Base-by-base conservation (phyloP, 1,284 basidiomycete genomes). In the Xerocomus amazonicus region DNA sequence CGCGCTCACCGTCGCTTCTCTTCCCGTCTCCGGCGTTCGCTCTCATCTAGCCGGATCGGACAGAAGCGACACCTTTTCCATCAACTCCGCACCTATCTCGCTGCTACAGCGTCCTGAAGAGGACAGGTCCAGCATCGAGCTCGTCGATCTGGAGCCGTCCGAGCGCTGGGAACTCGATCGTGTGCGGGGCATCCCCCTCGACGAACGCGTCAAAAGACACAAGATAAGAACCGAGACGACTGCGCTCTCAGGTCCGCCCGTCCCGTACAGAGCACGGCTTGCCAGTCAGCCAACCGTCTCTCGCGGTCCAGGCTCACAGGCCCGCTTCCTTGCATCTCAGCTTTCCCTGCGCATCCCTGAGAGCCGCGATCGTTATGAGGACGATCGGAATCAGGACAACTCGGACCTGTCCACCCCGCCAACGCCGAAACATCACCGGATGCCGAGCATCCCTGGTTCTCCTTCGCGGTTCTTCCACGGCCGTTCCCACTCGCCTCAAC, bases 121-220 rank as follows among this genome's bases (percentile, higher is more conserved):
- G 35, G 66, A 69, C 17, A 10, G 59, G 3, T 55, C 60, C 40
- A 59, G 63, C 51, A 43, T 68, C 47, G 64, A 66, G 43, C 56
- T 68, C 42, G 65, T 66, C 10, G 67, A 66, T 40, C 14, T 66
- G 35, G 64, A 68, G 44, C 65, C 59, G 7, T 58, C 55, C 19
- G 59, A 64, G 52, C 56, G 67, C 39, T 66, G 64, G 64, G 64
- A 66, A 41, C 58, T 66, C 23, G 64, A 66, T 44, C 66, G 64
- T 41, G 35, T 58, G 50, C 54, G 54, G 33, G 66, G 63, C 9
- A 51, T 66, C 16, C 56, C 67, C 43, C 36, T 69, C 53, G 49
- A 56, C n/a, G 64, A 69, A 48, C 61, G 63, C 43, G 48, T 62
- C 9, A 61, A 56, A 53, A 52, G 67, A 45, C 46, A 61, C 50